Evolutionary conservation across 176 grass and related monocot species (phyloP).

Genomic region (Urochloa ruziziensis): DNA sequence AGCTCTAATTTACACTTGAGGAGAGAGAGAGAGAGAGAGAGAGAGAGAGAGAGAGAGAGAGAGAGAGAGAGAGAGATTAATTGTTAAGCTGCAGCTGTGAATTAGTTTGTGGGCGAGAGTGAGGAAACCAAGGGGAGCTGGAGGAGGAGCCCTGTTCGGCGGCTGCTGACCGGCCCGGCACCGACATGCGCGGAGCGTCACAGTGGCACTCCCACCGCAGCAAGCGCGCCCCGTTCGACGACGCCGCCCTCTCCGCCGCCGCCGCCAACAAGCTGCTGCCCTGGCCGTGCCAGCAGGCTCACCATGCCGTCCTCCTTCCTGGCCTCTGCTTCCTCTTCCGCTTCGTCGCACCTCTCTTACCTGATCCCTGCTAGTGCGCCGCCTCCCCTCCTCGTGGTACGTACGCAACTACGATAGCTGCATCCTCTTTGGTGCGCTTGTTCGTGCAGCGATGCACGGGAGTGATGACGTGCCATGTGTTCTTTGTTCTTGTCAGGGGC

Average conservation of each 20-base stretch:
- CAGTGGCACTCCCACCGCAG: conserved; percentile 31
- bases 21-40: no score
- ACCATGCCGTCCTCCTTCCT: conserved; percentile 45
- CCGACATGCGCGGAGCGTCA: conserved; percentile 72
- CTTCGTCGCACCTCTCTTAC: conserved; percentile 54
- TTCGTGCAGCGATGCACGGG: no score
- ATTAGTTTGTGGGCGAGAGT: neutral
- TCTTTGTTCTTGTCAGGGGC: conserved; percentile 11
- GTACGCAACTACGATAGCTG: no score
- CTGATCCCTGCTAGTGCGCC: conserved; percentile 36
- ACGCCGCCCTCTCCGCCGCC: neutral
- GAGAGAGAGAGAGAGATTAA: no score
- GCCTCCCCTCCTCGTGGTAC: conserved; percentile 9
- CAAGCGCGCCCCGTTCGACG: conserved; percentile 33
- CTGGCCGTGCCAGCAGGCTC: conserved; percentile 24
- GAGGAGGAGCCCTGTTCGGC: neutral
- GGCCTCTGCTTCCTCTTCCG: conserved; percentile 51
- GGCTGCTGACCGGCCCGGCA: conserved; percentile 27
- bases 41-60: no score
- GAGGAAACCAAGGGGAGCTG: neutral
- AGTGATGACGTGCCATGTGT: neutral
- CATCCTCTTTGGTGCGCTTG: no score
- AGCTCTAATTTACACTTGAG: neutral
- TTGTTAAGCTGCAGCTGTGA: neutral
- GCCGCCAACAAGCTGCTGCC: conserved; percentile 16